Conservation (phyloP, 1,284 basidiomycete genomes). For the Puccinia brachypodii region DNA sequence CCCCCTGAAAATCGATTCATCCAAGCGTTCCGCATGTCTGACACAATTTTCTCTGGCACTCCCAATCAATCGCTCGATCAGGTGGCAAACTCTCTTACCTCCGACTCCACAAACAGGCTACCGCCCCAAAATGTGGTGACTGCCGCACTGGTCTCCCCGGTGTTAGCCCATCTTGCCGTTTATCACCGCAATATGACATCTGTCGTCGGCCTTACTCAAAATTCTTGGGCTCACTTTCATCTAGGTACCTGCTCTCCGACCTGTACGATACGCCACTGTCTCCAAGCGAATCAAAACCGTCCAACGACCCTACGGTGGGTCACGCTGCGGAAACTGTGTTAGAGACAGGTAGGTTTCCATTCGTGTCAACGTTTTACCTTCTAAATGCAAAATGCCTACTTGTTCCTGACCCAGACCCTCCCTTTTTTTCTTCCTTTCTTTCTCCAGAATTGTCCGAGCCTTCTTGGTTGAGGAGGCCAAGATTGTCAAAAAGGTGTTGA, state of each 20-base stretch:
- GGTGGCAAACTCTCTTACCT: constrained; percentile 52
- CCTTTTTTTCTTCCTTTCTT: constrained; percentile 8
- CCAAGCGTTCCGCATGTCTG: background rate
- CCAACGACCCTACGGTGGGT: constrained; percentile 89
- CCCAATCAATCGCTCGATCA: background rate
- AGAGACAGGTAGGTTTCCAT: constrained; percentile 73
- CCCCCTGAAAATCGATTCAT: background rate
- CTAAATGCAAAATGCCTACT: background rate
- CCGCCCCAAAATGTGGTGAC: constrained; percentile 60
- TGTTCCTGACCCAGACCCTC: background rate
- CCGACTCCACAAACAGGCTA: constrained; percentile 58
- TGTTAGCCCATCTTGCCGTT: constrained; percentile 55
- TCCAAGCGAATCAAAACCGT: constrained; percentile 96
- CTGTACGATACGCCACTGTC: constrained; percentile 81
- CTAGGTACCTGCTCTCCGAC: constrained; percentile 77
- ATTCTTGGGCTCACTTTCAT: background rate
- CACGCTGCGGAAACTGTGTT: constrained; percentile 87
- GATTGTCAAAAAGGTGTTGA: constrained; percentile 99
- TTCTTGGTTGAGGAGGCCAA: constrained; percentile 99
- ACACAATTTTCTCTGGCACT: background rate
- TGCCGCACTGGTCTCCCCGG: constrained; percentile 87
- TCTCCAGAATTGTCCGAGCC: constrained; percentile 83
- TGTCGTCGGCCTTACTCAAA: background rate
- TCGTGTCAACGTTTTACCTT: background rate
- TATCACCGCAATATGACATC: background rate